Evolutionary conservation across 345 rosid species (phyloP), one percentile per base, ranked within the genome.

Genomic region (Moricandia arvensis): DNA sequence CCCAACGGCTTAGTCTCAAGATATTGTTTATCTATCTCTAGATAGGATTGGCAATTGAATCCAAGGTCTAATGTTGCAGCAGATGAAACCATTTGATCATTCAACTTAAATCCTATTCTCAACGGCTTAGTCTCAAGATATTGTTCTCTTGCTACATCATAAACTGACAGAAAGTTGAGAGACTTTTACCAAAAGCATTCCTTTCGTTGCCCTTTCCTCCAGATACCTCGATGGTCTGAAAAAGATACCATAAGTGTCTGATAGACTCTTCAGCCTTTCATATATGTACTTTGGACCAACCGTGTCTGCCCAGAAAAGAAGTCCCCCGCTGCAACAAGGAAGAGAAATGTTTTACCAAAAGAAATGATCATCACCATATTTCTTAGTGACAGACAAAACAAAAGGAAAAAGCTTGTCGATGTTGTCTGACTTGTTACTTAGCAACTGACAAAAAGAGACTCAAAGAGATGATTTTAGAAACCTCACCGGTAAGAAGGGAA

Each of bases 401-500:
- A 21, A 21, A 21, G 41, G 41, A 37, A 9, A 37, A 37, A 13
- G 49, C 21, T n/a, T 24, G 18, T 35, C 16, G 15, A 38, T 54
- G 7, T 57, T 7, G 53, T 45, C 1, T 30, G 29, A 30, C 54
- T 66, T 33, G 73, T 8, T 31, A 21, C 24, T 21, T 21, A 15
- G 38, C 2, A 51, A 27, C 33, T 53, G 45, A 17, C 27, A 4
- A 7, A 57, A 59, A 31, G 72, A 54, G 35, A 75, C n/a, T 29
- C 17, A 8, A 34, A 16, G 12, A 37, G 47, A 27, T 49, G 10
- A 37, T 27, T 15, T 59, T 59, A 16, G 11, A 78, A 27, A 27
- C 69, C 87, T 84, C 69, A 95, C 99, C 91, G 93, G 73, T 89
- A 92, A 81, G 92, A 85, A 61, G 99, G 99, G 82, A 95, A 95